phyloP scores from a whole-genome alignment of 2,329 filamentous ascomycete species.

The Botrytis fabae region DNA sequence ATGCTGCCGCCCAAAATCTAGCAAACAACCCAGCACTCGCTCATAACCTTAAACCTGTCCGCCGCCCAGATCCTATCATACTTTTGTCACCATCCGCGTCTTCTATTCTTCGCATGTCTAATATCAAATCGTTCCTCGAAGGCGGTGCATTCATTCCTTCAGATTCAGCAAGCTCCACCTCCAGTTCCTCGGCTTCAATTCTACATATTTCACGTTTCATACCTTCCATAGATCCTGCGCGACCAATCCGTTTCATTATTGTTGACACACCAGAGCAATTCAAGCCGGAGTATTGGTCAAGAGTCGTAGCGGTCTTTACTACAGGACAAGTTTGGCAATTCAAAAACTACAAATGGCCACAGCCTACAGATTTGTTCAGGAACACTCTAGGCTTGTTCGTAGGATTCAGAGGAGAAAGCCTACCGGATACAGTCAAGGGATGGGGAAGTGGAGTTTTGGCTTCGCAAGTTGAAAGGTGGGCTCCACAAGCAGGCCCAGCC shows the following conservation, averaged over 20 bases:
- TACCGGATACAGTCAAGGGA: slow-evolving; percentile 73
- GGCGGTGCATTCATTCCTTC: slow-evolving; percentile 78
- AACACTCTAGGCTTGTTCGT: slow-evolving; percentile 87
- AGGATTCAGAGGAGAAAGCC: slow-evolving; percentile 82
- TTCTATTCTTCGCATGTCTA: slow-evolving; percentile 89
- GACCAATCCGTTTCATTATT: slow-evolving; percentile 88
- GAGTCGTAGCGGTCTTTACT: slow-evolving; percentile 94
- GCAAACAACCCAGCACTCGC: slow-evolving; percentile 50
- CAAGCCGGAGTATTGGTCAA: slow-evolving; percentile 96
- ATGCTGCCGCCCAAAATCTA: slow-evolving; percentile 40
- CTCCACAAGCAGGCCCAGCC: slow-evolving; percentile 48
- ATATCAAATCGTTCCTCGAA: slow-evolving; percentile 92
- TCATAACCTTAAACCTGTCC: slow-evolving; percentile 55
- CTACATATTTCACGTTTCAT: slow-evolving; percentile 81
- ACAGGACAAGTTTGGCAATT: slow-evolving; percentile 99
- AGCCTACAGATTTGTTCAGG: slow-evolving; percentile 83
- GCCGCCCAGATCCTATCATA: slow-evolving; percentile 81
- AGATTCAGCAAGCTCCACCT: slow-evolving; percentile 60
- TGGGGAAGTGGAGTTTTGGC: slow-evolving; percentile 85
- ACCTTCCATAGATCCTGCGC: slow-evolving; percentile 66
- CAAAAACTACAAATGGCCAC: slow-evolving; percentile 95
- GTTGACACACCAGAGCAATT: slow-evolving; percentile 93
- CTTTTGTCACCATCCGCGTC: slow-evolving; percentile 94
- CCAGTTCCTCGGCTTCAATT: slow-evolving; percentile 70
- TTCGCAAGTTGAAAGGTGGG: slow-evolving; percentile 83